Percentiles rank a stretch among this genome's conserved stretches.
Evolutionary conservation across 768 basidiomycete species (phyloP).

Genomic region (Hysterangium stoloniferum): DNA sequence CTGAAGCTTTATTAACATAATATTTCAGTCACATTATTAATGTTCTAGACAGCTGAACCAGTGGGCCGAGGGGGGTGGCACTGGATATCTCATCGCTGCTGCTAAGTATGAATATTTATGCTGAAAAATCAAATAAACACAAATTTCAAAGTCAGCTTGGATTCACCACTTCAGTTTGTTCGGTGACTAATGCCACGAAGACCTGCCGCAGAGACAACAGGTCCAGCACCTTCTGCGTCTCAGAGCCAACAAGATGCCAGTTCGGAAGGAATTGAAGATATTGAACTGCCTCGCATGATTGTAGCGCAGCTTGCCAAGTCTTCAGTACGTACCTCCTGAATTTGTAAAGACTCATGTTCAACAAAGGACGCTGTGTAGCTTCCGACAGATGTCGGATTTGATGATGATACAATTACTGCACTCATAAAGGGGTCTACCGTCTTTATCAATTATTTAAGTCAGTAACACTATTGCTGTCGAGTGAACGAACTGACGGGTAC

Average conservation of each 20-base stretch:
- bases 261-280: conserved; percentile 83
- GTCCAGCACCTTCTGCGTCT: conserved; percentile 44
- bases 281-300: conserved; percentile 76
- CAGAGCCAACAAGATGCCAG: conserved; percentile 74
- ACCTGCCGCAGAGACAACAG: conserved; percentile 57
- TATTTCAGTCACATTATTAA: too few relatives aligned
- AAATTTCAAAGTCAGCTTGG: background rate
- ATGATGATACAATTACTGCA: conserved; percentile 83
- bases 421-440: conserved; percentile 86
- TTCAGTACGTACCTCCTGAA: conserved; percentile 43
- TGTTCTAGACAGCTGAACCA: too few relatives aligned
- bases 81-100: background rate
- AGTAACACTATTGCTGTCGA: conserved; percentile 21
- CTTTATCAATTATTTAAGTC: conserved; percentile 91
- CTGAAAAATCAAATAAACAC: too few relatives aligned
- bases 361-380: conserved; percentile 40
- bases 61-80: too few relatives aligned
- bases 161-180: background rate
- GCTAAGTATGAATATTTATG: background rate
- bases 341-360: background rate
- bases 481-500: background rate
- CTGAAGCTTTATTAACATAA: too few relatives aligned
- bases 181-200: conserved; percentile 1
- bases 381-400: conserved; percentile 77
- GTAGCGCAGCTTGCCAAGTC: conserved; percentile 83